These are phyloP conservation scores for Volvariella volvacea DNA, from an alignment of 1,284 basidiomycete species.

Conservation along the genomic window DNA sequence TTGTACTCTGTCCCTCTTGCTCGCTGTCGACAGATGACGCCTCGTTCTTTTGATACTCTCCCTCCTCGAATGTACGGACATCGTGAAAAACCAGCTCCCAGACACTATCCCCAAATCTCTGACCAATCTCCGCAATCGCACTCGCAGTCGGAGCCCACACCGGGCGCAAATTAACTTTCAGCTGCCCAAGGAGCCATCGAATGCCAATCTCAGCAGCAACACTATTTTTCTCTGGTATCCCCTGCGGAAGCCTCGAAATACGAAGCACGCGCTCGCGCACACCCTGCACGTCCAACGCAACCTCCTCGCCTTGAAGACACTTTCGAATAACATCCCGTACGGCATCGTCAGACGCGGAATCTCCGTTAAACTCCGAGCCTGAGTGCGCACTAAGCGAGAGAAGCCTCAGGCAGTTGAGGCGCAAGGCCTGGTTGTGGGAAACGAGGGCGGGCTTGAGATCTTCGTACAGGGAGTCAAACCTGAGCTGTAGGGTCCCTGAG, in stretches of 20 bases:
- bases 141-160: slow-evolving; percentile 80
- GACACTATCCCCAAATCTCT: slow-evolving; percentile 58
- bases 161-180: slow-evolving; percentile 89
- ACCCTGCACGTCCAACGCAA: slow-evolving; percentile 69
- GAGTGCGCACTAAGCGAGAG: slow-evolving; percentile 29
- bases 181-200: slow-evolving; percentile 71
- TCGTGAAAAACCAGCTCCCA: slow-evolving; percentile 72
- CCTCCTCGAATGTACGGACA: slow-evolving; percentile 27
- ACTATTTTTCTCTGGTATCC: slow-evolving; percentile 45
- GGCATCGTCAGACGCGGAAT: slow-evolving; percentile 21
- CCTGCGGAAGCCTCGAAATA: slow-evolving; percentile 55
- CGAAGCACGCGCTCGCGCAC: slow-evolving; percentile 77
- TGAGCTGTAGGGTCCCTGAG: slow-evolving; percentile 10
- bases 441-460: slow-evolving; percentile 39
- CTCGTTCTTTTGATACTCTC: slow-evolving; percentile 5
- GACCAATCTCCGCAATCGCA: slow-evolving; percentile 55
- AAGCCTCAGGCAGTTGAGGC: slow-evolving; percentile 50
- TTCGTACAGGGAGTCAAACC: slow-evolving; percentile 30
- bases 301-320: slow-evolving; percentile 69
- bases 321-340: slow-evolving; percentile 56
- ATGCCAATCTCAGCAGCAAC: slow-evolving; percentile 40
- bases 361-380: neutral
- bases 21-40: slow-evolving; percentile 6
- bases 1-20: slow-evolving; percentile 18
- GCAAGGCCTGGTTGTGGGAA: slow-evolving; percentile 52